Base-by-base conservation (phyloP, 208 protist species). In the Trypanosoma avium region DNA sequence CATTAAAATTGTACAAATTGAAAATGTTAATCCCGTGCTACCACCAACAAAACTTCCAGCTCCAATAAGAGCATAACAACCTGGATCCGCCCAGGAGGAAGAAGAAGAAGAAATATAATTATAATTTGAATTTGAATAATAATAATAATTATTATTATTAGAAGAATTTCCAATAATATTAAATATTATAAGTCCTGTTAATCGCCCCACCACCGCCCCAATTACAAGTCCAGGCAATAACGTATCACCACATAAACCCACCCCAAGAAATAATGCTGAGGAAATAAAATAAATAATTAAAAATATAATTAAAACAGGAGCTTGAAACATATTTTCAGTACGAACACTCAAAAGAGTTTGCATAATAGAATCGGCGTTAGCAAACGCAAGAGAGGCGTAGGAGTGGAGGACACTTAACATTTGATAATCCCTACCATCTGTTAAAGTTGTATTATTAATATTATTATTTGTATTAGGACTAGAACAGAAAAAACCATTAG, bases 11-110 rank as follows among this genome's bases (percentile, higher is more conserved):
- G 57, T 70, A 4, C 71, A 75, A 0, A 83, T 58, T 30, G 77
- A 68, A 40, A 83, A 86, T 33, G 77, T 83, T 17, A 86, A 64
- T 0, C 81, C 76, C 6, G 76, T 75, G 19, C 65, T 75, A 21
- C 71, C 77, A 40, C 73, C 71, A 33, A 86, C 26, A 45, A 86
- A 86, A 63, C 81, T 77, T 22, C 76, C 81, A n/a, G 81, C 81
- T 19, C 81, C 81, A 56, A 86, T 73, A 45, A 86, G 71, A 7
- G 81, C 81, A 58, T 81, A 86, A 21, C 74, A 69, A 6, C 77
- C 77, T 6, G 76, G 76, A 63, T 86, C 81, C 5, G 73, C 73
- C 81, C 81, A 86, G n/a, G 67, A 52, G 3, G 70, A 46, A n/a
- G n/a, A n/a, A n/a, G n/a, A n/a, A n/a, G n/a, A n/a, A n/a, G n/a